Percentiles rank a stretch among this genome's conserved stretches.
Conservation (phyloP, 2,329 filamentous ascomycete genomes). For the Hirsutella rhossiliensis region DNA sequence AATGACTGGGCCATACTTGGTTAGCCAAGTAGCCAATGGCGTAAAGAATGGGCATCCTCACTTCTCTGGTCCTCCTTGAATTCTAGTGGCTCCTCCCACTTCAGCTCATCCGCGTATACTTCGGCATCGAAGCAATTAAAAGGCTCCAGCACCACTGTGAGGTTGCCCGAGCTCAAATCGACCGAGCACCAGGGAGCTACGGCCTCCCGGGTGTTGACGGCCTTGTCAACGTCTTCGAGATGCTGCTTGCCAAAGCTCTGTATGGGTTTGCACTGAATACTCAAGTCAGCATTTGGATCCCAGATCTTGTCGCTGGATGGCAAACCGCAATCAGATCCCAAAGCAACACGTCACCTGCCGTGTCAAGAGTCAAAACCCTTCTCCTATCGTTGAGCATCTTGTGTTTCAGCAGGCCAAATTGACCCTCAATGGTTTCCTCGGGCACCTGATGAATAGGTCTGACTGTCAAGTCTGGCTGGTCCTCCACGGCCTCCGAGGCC, state of each 20-base stretch:
- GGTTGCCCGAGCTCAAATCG: conserved; percentile 80
- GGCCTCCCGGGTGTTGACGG: conserved; percentile 78
- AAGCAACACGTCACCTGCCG: conserved; percentile 83
- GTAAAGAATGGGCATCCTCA: conserved; percentile 28
- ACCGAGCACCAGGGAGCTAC: conserved; percentile 95
- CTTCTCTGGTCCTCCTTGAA: conserved; percentile 91
- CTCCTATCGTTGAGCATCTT: conserved; percentile 82
- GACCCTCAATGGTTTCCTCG: conserved; percentile 80
- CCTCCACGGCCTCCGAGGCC: conserved; percentile 17
- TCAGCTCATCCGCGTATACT: conserved; percentile 85
- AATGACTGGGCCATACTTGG: conserved; percentile 51
- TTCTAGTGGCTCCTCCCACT: conserved; percentile 59
- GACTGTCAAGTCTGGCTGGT: conserved; percentile 20
- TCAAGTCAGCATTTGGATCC: neutral
- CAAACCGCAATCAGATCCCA: conserved; percentile 82
- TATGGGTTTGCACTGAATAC: conserved; percentile 63
- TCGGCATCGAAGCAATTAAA: conserved; percentile 97
- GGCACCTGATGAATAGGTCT: conserved; percentile 57
- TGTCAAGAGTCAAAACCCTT: conserved; percentile 82
- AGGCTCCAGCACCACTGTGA: conserved; percentile 84
- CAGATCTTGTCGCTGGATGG: neutral
- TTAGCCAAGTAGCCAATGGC: conserved; percentile 9
- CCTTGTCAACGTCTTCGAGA: conserved; percentile 78
- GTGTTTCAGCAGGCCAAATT: conserved; percentile 91
- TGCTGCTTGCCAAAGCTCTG: conserved; percentile 90